Evolutionary conservation across 1,139 yeast genomes (phyloP), one percentile per base, ranked within the genome.

Genomic region (Debaryomyces nepalensis): DNA sequence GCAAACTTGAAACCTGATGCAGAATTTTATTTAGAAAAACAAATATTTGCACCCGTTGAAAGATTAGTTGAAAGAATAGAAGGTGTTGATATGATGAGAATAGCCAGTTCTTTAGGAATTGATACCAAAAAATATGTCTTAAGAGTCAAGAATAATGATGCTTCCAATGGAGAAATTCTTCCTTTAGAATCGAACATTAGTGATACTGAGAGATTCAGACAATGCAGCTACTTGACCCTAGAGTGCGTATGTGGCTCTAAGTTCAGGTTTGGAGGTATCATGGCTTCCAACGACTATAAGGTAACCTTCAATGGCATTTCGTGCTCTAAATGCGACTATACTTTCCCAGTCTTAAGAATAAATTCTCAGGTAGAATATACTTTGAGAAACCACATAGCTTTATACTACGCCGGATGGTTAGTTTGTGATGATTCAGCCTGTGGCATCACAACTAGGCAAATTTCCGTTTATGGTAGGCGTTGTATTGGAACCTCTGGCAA

Each of bases 31-130:
- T 71, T 91, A 53, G 95, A 86, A 50, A 87, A 88, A 59, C 99
- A 95, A 64, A 79, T 95, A 11, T 81, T 86, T 58, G 93, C 96
- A 2, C 98, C 98, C 1, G 84, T 93, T 10, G 95, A 89, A 58
- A 84, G 99, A 64, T 70, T 95, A 41, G 72, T 93, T 39, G 95
- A 86, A 51, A 80, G 86, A 50, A 84, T 95, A 44, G 95, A 89
- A 49, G 97, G 98, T 27, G 78, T 88, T 46, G 98, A 93, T 58
- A 76, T 84, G 59, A 80, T 82, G 38, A 76, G 95, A 50, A 73
- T 93, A 23, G 96, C 97, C 2, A 75, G 77, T 38, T 74, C 86
- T 3, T 71, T 95, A 35, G 96, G 96, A 0, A 72, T 93, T 33
- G 96, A 90, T 55, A 73, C 87, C 36, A 77, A 75, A 46, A 80